Base-by-base conservation (phyloP, 1,139 yeast species). In the Suhomyces choctaworum region DNA sequence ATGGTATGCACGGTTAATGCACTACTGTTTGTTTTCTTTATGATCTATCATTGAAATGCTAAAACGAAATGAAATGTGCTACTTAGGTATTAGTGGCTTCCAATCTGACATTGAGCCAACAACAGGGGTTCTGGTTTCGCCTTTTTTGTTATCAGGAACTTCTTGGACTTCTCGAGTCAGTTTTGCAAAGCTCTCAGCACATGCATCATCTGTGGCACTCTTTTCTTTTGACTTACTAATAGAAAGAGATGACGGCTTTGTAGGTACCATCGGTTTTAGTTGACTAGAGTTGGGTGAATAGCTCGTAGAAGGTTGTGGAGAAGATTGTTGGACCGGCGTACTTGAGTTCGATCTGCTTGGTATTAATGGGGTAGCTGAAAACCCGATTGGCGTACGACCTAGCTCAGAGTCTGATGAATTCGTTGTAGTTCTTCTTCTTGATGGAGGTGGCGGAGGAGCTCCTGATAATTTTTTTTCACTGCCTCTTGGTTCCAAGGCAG, bases 31-130 rank as follows among this genome's bases (percentile, higher is more conserved):
- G 11, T 9, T 4, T 10, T 15, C 9, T 16, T 7, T 32, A 27
- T 10, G 14, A 19, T 22, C 8, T 11, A 23, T 6, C 20, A 7
- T 17, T 17, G 6, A 17, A 17, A 17, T 8, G 8, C 8, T 7
- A 7, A 17, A 7, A 17, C 8, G 20, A 7, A 17, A 17, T 17
- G 20, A 17, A 17, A 8, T 17, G 7, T 17, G 8, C 47, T 56
- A 75, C 45, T 73, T 73, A 1, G 82, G 82, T 5, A 72, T 66
- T 33, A 77, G 55, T 6, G 82, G 82, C 37, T 72, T 70, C 82
- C 82, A 77, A 27, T 76, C 76, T 14, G 74, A 64, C 73, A 76
- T 61, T 4, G 41, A 34, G 6, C 37, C 35, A 10, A 27, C n/a
- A 19, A n/a, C n/a, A n/a, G n/a, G n/a, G n/a, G n/a, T 19, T 29